These are phyloP conservation scores for Chaetomiaceae sp. DNA, from an alignment of 2,329 filamentous ascomycete species.

Conservation along the genomic window DNA sequence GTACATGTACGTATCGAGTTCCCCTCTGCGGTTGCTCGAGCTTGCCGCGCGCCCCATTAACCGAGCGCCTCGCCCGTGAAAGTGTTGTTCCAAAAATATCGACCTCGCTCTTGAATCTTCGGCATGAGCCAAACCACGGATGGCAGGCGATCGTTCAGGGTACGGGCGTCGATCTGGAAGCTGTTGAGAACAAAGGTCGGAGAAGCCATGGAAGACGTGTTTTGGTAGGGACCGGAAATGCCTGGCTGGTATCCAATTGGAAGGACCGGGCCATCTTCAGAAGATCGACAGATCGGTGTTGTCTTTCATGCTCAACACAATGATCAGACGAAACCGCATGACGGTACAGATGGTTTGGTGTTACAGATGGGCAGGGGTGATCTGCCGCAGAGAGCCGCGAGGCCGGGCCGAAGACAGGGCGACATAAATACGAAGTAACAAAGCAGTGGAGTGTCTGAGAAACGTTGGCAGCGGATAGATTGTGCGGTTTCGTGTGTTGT, in stretches of 20 bases:
- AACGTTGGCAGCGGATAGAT: neutral
- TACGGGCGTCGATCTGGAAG: neutral
- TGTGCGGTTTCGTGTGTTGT: neutral
- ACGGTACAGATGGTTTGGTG: neutral
- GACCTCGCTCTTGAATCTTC: neutral
- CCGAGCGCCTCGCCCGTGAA: neutral
- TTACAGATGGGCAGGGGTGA: constrained; percentile 6
- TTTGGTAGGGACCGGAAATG: neutral
- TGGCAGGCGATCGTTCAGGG: neutral
- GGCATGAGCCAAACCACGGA: neutral
- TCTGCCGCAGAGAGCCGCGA: neutral
- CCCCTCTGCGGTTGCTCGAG: neutral
- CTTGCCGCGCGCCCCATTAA: neutral
- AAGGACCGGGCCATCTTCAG: neutral
- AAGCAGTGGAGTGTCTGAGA: neutral
- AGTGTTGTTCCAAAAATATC: constrained; percentile 10
- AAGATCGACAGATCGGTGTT: neutral
- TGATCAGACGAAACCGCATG: neutral
- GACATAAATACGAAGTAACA: neutral
- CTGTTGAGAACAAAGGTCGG: neutral
- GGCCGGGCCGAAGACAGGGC: neutral
- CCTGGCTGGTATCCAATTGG: neutral
- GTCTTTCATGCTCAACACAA: neutral
- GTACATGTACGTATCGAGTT: no score
- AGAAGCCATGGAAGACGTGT: neutral